Base-by-base conservation (phyloP, 2,329 filamentous ascomycete species). In the Phialocephala sp. region DNA sequence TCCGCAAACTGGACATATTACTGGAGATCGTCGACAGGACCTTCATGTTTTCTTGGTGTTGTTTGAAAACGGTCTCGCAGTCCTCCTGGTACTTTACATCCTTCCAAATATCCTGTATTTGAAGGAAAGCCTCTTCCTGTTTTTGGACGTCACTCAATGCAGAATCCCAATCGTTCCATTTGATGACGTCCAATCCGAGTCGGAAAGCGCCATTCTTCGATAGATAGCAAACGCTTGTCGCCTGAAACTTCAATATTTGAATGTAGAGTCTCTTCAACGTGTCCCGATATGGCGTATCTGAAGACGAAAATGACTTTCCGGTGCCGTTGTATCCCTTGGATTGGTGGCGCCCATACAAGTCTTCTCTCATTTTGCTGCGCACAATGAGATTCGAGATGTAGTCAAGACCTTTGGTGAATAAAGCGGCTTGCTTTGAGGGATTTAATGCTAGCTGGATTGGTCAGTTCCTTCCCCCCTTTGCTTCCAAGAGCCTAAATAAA, bases 351-450 rank as follows among this genome's bases (percentile, higher is more conserved):
- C 12, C n/a, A 36, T 71, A 69, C 1, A 71, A 59, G 8, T 55
- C 56, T 55, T 71, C 67, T 56, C 67, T 57, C 47, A 69, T 66
- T 15, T 55, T 59, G 43, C 69, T 63, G 15, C 59, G 67, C 11
- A 43, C 59, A 24, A 69, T 57, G 4, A 69, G 41, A 35, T 63
- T 24, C 8, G 69, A 64, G 18, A 71, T 62, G 2, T 61, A 24
- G 15, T 66, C 61, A n/a, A 71, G 56, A 14, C 47, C 60, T 27
- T 50, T 57, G 22, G 55, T 59, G 6, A 69, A 37, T 2, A 63
- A 61, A 11, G 63, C 63, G 9, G 47, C 60, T 62, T 71, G 69
- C n/a, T 66, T 62, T 6, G 65, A 64, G n/a, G 69, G 67, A 64
- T 71, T 71, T 22, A 66, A 32, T 22, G 63, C 22, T 14, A 64